Base-by-base conservation (phyloP, 192 early-diverging fungal species). In the Coemansia sp. region DNA sequence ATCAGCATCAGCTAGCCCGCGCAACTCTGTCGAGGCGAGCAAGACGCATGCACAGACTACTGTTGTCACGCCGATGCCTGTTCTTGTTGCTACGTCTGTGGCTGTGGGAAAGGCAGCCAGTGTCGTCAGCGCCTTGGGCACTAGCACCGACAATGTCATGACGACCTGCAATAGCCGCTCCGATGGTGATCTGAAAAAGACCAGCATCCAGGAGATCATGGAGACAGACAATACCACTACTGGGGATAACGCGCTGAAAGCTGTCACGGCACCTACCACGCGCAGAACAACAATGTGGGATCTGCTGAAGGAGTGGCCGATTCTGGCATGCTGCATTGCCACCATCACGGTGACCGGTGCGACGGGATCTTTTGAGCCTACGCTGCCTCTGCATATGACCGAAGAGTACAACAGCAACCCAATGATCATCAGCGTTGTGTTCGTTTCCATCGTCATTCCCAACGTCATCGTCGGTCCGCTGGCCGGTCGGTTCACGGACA, bases 381-480 rank as follows among this genome's bases (percentile, higher is more conserved):
- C 60, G 2, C 45, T 78, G 46, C 77, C 77, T 4, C 56, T 73
- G 25, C 50, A 65, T 33, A 51, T 78, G 34, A 9, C 7, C n/a
- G 54, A 67, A 10, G 45, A 54, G 36, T 78, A 58, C 52, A 44
- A 55, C 23, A 39, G 53, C 9, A 63, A 32, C 26, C 32, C 63
- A 5, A 47, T 50, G 3, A 22, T 62, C 9, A 66, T 79, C 9
- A 62, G 67, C 34, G 37, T 87, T 9, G 68, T 92, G 17, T 86
- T 86, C 53, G 72, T 83, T 2, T 74, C 85, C 1, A 75, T 90
- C 36, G 81, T 88, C 5, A 60, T 88, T 18, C 89, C 89, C 17
- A 84, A 82, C 30, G 72, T 81, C 26, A 52, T 87, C 25, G 61
- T 78, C 3, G 66, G 57, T 3, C 83, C 85, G 5, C 15, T 77